These are phyloP conservation scores for Thalassiosira oceanica DNA, from an alignment of 352 stramenopile species.

Conservation along the genomic window DNA sequence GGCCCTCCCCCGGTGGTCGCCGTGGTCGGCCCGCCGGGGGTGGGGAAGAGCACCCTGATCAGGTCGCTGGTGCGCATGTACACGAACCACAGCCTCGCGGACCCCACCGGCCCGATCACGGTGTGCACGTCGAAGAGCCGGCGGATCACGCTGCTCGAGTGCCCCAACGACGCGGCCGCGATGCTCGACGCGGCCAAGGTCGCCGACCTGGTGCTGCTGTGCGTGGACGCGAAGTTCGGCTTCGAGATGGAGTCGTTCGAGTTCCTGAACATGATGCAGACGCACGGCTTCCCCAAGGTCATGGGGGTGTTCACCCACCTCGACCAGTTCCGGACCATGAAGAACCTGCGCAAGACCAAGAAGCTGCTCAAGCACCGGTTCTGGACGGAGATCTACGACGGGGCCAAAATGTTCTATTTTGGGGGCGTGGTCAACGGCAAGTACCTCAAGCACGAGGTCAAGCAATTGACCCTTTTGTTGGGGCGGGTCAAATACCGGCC, in stretches of 20 bases:
- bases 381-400: slow-evolving; percentile 96
- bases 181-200: slow-evolving; percentile 98
- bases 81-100: slow-evolving; percentile 95
- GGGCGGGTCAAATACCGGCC: slow-evolving; percentile 95
- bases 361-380: slow-evolving; percentile 98
- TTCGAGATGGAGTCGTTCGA: slow-evolving; percentile 99
- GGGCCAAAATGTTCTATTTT: slow-evolving; percentile 89
- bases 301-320: slow-evolving; percentile 99
- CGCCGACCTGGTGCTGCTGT: slow-evolving; percentile 96
- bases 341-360: slow-evolving; percentile 97
- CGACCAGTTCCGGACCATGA: slow-evolving; percentile 97
- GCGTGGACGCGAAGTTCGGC: slow-evolving; percentile 99
- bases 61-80: slow-evolving; percentile 98
- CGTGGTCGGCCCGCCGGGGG: slow-evolving; percentile 95
- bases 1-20: slow-evolving; percentile 93
- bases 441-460: slow-evolving; percentile 98
- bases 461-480: slow-evolving; percentile 97
- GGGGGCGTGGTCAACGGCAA: slow-evolving; percentile 97
- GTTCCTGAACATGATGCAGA: slow-evolving; percentile 99
- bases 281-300: slow-evolving; percentile 85
- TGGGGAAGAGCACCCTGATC: slow-evolving; percentile 98
- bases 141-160: slow-evolving; percentile 99
- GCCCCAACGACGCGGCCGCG: slow-evolving; percentile 89
- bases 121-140: slow-evolving; percentile 96
- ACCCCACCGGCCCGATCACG: slow-evolving; percentile 97